phyloP scores from a whole-genome alignment of 1,284 basidiomycete species.

The Irpex sp. region DNA sequence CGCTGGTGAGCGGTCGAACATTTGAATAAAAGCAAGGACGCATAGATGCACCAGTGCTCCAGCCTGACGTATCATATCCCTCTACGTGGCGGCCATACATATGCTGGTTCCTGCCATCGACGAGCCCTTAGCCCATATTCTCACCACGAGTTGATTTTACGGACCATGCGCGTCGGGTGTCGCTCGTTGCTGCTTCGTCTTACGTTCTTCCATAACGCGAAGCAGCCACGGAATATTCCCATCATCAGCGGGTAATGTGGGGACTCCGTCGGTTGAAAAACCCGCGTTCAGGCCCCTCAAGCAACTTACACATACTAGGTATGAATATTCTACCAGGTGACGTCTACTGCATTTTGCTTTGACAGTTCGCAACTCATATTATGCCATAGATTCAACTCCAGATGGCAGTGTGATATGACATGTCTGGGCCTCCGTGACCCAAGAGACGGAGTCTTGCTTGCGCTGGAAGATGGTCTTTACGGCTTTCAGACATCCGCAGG shows the following conservation, averaged over 20 bases:
- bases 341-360: neutral
- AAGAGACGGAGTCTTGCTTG: neutral
- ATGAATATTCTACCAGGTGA: neutral
- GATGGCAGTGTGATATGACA: neutral
- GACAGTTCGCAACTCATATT: neutral
- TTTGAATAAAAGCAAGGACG: too few relatives aligned
- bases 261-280: neutral
- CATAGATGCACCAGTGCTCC: neutral
- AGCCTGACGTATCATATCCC: neutral
- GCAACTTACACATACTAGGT: neutral
- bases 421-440: neutral
- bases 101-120: neutral
- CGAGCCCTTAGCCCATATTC: neutral
- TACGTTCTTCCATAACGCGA: neutral
- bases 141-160: neutral
- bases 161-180: neutral
- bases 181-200: neutral
- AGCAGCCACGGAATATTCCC: neutral
- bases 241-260: neutral
- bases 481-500: neutral
- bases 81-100: neutral
- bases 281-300: neutral
- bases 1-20: too few relatives aligned
- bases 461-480: neutral
- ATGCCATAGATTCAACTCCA: neutral